Conservation (phyloP, 73 alveolate species). For the Diophrys sp. region DNA sequence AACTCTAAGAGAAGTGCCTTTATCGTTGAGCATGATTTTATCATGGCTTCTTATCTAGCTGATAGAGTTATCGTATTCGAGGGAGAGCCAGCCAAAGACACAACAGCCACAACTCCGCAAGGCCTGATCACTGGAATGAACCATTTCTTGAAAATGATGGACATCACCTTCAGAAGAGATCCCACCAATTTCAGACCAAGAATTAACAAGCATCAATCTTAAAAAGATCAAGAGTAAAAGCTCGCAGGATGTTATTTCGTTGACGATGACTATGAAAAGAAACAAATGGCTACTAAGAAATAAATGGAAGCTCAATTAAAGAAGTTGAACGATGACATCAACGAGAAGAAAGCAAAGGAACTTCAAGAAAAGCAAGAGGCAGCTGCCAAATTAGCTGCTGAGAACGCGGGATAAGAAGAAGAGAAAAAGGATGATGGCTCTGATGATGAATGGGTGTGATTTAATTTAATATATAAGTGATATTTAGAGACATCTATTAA, state of each 20-base stretch:
- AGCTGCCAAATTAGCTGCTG: conserved; percentile 5
- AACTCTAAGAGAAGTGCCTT: conserved; percentile 91
- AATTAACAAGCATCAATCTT: conserved; percentile 94
- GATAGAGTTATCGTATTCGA: conserved; percentile 92
- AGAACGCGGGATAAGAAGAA: neutral
- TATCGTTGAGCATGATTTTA: conserved; percentile 98
- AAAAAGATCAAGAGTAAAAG: conserved; percentile 96
- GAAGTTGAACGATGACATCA: conserved; percentile 25
- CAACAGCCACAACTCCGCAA: conserved; percentile 90
- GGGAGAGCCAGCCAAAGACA: conserved; percentile 89
- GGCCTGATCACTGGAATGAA: conserved; percentile 96
- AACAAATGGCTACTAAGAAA: conserved; percentile 5
- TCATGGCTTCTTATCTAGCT: conserved; percentile 99
- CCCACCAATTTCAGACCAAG: conserved; percentile 98
- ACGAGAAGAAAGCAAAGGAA: neutral
- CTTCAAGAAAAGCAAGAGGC: conserved; percentile 31
- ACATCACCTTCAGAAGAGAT: conserved; percentile 97
- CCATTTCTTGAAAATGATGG: conserved; percentile 91
- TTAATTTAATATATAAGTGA: too few relatives aligned
- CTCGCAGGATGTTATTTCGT: conserved; percentile 90
- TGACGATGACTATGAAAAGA: conserved; percentile 61
- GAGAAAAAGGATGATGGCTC: conserved; percentile 21
- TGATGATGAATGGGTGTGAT: too few relatives aligned
- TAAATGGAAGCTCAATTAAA: conserved; percentile 12
- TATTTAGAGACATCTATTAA: neutral